Conservation (phyloP, 2,329 filamentous ascomycete species). For the Arthrobotrys iridis region DNA sequence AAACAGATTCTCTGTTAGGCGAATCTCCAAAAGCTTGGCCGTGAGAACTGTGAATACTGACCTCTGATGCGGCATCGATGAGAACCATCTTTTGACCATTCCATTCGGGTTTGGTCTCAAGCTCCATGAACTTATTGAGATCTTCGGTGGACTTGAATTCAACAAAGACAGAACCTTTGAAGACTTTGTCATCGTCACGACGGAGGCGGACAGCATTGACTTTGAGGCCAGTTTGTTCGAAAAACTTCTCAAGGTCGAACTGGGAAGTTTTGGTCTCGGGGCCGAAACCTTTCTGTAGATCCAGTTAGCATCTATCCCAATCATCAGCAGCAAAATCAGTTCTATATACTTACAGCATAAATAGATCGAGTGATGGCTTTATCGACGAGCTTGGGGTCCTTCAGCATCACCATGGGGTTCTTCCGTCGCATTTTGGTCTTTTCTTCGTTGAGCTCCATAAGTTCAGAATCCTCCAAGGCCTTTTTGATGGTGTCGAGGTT, state of each 20-base stretch:
- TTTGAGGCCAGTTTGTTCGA: slow-evolving; percentile 76
- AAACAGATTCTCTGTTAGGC: background rate
- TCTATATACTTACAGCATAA: slow-evolving; percentile 70
- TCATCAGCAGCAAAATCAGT: no score
- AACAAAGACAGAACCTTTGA: slow-evolving; percentile 97
- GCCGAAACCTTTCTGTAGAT: slow-evolving; percentile 81
- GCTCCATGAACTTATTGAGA: slow-evolving; percentile 79
- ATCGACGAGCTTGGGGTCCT: slow-evolving; percentile 66
- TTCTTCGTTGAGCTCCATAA: slow-evolving; percentile 75
- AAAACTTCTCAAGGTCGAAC: slow-evolving; percentile 93
- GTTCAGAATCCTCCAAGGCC: slow-evolving; percentile 79
- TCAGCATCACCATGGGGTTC: slow-evolving; percentile 69
- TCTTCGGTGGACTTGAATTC: slow-evolving; percentile 85
- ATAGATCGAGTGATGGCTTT: slow-evolving; percentile 77
- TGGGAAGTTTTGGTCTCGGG: slow-evolving; percentile 84
- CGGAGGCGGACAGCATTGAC: slow-evolving; percentile 87
- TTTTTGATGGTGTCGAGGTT: slow-evolving; percentile 83
- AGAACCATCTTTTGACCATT: slow-evolving; percentile 75
- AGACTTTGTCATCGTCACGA: slow-evolving; percentile 74
- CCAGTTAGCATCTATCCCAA: background rate
- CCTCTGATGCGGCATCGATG: slow-evolving; percentile 64
- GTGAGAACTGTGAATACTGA: background rate
- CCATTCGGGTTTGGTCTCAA: slow-evolving; percentile 85
- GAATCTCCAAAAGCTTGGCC: background rate
- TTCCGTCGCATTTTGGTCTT: slow-evolving; percentile 80